phyloP scores from a whole-genome alignment of 139 green algal genomes.

The Chlamydomonas applanata region DNA sequence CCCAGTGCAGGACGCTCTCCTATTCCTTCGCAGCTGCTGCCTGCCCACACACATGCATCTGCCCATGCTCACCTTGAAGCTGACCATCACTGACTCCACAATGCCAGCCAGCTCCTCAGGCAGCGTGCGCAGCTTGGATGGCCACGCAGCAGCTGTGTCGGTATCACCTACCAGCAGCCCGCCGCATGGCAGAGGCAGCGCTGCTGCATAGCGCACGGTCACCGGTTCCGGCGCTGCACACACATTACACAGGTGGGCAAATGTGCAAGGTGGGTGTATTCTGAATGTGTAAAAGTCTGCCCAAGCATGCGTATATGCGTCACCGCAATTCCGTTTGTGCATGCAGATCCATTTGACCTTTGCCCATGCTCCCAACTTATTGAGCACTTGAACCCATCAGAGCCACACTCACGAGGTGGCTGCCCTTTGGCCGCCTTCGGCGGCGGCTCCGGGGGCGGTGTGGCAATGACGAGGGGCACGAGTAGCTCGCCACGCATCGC shows the following conservation, averaged over 20 bases:
- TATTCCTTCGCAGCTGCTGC: too few species aligned
- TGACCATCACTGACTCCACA: not conserved
- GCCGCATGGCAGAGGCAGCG: constrained; percentile 20
- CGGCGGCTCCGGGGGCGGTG: constrained; percentile 10
- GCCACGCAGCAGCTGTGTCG: not conserved
- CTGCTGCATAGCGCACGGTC: not conserved
- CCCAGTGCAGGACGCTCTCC: too few species aligned
- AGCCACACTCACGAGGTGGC: not conserved
- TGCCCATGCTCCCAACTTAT: too few species aligned
- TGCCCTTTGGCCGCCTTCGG: constrained; percentile 13
- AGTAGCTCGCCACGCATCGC: constrained; percentile 18
- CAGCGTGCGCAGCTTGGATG: constrained; percentile 14
- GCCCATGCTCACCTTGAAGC: constrained; percentile 8
- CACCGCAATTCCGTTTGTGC: too few species aligned
- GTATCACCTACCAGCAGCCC: constrained; percentile 36
- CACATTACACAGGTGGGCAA: not conserved
- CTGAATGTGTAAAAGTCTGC: too few species aligned
- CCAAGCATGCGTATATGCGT: too few species aligned
- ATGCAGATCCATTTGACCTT: too few species aligned
- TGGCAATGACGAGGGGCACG: constrained; percentile 14
- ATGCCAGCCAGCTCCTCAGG: constrained; percentile 5
- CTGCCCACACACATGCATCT: not conserved
- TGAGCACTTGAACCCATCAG: too few species aligned
- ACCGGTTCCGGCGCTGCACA: not conserved
- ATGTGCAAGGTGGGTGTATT: too few species aligned